Conservation (phyloP, 768 basidiomycete genomes). For the Auriscalpium microsporum region DNA sequence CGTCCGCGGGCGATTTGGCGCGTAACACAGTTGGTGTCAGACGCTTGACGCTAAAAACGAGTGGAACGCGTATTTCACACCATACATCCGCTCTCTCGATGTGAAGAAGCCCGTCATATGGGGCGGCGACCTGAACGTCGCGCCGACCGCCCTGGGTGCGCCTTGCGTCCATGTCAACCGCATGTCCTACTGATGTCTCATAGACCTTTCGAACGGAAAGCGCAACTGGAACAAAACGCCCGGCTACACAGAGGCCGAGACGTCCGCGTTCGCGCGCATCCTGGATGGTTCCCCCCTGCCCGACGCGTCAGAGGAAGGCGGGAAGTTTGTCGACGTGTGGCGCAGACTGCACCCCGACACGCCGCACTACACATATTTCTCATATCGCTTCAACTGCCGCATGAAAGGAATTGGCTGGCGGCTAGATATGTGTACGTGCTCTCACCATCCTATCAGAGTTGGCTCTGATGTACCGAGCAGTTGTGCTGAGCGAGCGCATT, state of each 20-base stretch:
- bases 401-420: slow-evolving; percentile 81
- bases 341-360: slow-evolving; percentile 55
- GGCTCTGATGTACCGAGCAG: slow-evolving; percentile 27
- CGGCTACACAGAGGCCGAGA: slow-evolving; percentile 80
- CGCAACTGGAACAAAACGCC: slow-evolving; percentile 83
- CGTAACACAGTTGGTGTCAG: slow-evolving; percentile 27
- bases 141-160: slow-evolving; percentile 64
- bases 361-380: slow-evolving; percentile 80
- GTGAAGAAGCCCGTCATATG: slow-evolving; percentile 79
- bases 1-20: background rate
- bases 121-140: slow-evolving; percentile 83
- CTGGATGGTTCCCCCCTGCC: slow-evolving; percentile 41
- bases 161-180: background rate
- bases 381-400: slow-evolving; percentile 75
- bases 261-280: slow-evolving; percentile 61
- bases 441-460: background rate
- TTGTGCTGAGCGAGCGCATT: slow-evolving; percentile 68
- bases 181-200: background rate
- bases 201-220: slow-evolving; percentile 63
- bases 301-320: slow-evolving; percentile 9
- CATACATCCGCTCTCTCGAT: slow-evolving; percentile 65
- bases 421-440: slow-evolving; percentile 64
- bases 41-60: slow-evolving; percentile 66
- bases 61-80: slow-evolving; percentile 74
- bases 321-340: slow-evolving; percentile 72